These are phyloP conservation scores for Truncatella angustata DNA, from an alignment of 2,329 filamentous ascomycete genomes.

Conservation along the genomic window DNA sequence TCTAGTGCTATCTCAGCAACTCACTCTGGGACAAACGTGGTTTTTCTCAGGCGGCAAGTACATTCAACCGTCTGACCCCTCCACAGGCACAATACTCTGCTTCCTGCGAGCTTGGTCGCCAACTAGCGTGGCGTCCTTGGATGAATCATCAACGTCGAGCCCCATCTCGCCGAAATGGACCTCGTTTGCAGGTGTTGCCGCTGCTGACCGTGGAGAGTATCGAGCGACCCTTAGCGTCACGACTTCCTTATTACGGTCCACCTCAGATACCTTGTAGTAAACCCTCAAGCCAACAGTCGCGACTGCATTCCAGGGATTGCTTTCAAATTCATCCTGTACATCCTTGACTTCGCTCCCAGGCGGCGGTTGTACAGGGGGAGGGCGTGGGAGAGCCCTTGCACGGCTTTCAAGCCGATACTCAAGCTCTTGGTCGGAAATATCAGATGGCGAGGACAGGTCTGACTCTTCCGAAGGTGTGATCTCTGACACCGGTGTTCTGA, in stretches of 20 bases:
- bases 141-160: constrained; percentile 35
- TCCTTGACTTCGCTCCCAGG: constrained; percentile 37
- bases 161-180: constrained; percentile 27
- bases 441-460: constrained; percentile 33
- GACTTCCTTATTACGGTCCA: constrained; percentile 29
- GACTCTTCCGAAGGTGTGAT: constrained; percentile 19
- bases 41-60: too few species aligned
- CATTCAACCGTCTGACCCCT: too few species aligned
- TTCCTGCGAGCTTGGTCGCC: constrained; percentile 25
- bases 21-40: too few species aligned
- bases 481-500: constrained; percentile 16
- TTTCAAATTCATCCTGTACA: constrained; percentile 54
- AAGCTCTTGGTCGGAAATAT: constrained; percentile 39
- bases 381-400: constrained; percentile 17
- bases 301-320: constrained; percentile 62
- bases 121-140: constrained; percentile 30
- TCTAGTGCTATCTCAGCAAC: too few species aligned
- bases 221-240: constrained; percentile 39
- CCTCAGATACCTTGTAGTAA: constrained; percentile 47
- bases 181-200: constrained; percentile 22
- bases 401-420: constrained; percentile 23
- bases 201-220: constrained; percentile 35
- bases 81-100: constrained; percentile 30
- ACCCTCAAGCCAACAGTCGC: constrained; percentile 60
- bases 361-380: constrained; percentile 25